A percentile compares a stretch with the other conserved stretches of the same genome.
Evolutionary conservation across 768 basidiomycete species (phyloP).

Genomic region (Leccinellum rugosiceps): DNA sequence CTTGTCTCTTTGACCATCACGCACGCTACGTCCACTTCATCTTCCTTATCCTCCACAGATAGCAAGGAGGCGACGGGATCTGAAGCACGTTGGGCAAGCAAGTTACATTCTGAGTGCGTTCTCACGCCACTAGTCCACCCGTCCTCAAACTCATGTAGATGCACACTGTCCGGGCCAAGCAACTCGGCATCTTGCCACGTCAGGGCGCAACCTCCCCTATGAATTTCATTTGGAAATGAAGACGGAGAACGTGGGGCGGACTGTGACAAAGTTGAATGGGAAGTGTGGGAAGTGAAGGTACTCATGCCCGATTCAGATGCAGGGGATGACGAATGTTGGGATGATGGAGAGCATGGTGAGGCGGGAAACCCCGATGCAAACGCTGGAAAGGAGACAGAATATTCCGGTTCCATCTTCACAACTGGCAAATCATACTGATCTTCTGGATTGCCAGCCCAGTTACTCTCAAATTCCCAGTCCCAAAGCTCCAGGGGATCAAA

Average conservation of each 20-base stretch:
- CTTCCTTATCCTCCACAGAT: slow-evolving; percentile 2
- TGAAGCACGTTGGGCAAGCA: slow-evolving; percentile 4
- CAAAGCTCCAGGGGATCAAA: slow-evolving; percentile 41
- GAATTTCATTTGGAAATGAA: slow-evolving; percentile 7
- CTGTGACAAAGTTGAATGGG: slow-evolving; percentile 13
- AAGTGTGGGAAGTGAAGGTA: slow-evolving; percentile 13
- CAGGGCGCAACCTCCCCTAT: slow-evolving; percentile 23
- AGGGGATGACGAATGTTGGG: slow-evolving; percentile 20
- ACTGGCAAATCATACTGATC: slow-evolving; percentile 22
- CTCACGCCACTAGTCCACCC: slow-evolving; percentile 28
- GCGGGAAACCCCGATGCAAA: slow-evolving; percentile 8
- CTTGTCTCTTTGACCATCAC: slow-evolving; percentile 5
- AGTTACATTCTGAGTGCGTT: slow-evolving; percentile 9
- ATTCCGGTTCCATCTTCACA: slow-evolving; percentile 41
- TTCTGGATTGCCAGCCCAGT: slow-evolving; percentile 20
- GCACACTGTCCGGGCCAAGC: slow-evolving; percentile 44
- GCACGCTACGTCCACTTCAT: neutral
- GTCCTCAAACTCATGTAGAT: slow-evolving; percentile 41
- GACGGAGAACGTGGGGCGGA: slow-evolving; percentile 8
- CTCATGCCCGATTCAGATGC: slow-evolving; percentile 15
- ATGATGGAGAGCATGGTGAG: slow-evolving; percentile 22
- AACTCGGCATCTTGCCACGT: slow-evolving; percentile 45
- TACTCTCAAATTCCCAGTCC: slow-evolving; percentile 35
- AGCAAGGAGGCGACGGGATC: neutral
- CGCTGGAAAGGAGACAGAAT: slow-evolving; percentile 1